phyloP scores from a whole-genome alignment of 352 stramenopile species.

The Phytophthora chlamydospora region DNA sequence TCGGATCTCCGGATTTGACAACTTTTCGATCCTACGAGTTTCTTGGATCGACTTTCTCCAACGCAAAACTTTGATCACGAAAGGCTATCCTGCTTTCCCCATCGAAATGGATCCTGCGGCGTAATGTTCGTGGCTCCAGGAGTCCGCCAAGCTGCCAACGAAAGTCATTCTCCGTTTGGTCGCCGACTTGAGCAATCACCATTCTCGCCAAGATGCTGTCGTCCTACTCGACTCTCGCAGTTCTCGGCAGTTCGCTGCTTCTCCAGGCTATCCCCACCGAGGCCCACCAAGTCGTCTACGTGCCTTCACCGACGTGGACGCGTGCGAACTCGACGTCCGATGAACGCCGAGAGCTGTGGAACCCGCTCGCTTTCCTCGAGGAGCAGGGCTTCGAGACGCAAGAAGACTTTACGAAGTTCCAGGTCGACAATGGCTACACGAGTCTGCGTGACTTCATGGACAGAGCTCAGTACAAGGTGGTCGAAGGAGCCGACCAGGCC shows the following conservation, averaged over 20 bases:
- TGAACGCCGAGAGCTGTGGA: slow-evolving; percentile 39
- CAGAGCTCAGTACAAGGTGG: slow-evolving; percentile 37
- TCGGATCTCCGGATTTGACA: slow-evolving; percentile 13
- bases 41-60: too few relatives aligned
- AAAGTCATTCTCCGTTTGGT: slow-evolving; percentile 10
- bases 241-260: slow-evolving; percentile 21
- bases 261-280: slow-evolving; percentile 16
- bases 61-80: too few relatives aligned
- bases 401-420: slow-evolving; percentile 48
- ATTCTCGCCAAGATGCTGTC: slow-evolving; percentile 10
- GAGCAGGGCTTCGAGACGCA: slow-evolving; percentile 48
- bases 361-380: slow-evolving; percentile 55
- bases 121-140: too few relatives aligned
- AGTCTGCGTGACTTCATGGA: slow-evolving; percentile 57
- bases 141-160: too few relatives aligned
- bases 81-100: too few relatives aligned
- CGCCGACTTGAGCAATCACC: not conserved
- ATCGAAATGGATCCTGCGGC: slow-evolving; percentile 7
- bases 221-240: slow-evolving; percentile 17
- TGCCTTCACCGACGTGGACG: slow-evolving; percentile 44
- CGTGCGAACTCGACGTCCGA: slow-evolving; percentile 31
- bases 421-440: slow-evolving; percentile 45
- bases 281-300: slow-evolving; percentile 45
- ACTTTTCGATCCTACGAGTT: too few relatives aligned
- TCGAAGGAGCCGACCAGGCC: slow-evolving; percentile 35